Base-by-base conservation (phyloP, 148 eudicot species). In the Nepenthes gracilis region DNA sequence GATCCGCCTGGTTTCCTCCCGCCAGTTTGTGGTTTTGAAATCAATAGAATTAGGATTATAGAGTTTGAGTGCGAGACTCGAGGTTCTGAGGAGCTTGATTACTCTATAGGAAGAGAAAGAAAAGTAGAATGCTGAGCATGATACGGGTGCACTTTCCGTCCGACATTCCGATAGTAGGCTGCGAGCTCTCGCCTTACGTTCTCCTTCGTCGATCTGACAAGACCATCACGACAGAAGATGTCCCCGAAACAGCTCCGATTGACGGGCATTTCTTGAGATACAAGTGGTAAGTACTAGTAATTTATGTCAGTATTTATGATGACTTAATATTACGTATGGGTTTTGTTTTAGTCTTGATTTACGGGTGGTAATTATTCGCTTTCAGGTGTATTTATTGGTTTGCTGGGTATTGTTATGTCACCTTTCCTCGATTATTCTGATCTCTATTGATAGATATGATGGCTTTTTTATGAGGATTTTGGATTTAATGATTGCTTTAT, bases 101-200 rank as follows among this genome's bases (percentile, higher is more conserved):
- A 23, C 23, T 11, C 52, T 47, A 58, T 40, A 6, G 53, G 53
- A 54, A 50, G 45, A 35, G 63, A 37, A 58, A 57, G 70, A 13
- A 10, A 45, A 23, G 63, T 49, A 84, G 73, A 6, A 87, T 87
- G 95, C 79, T 90, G 89, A 87, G 70, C 52, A 87, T 90, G 73
- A 74, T 78, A 36, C 72, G 97, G 62, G 89, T 90, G 62, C 89
- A 90, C 62, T 78, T 90, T 13, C 97, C 97, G 43, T 90, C 97
- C 65, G 97, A 90, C 38, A 88, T 88, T 72, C 96, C 96, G 23
- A 88, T 88, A 59, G 96, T 88, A 61, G 96, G 96, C 2, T 85
- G 96, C 43, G 97, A 90, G 77, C 83, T 90, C 43, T 70, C 88
- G 53, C 97, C 97, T 2, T 90, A 90, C 55, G 92, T 90, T 55